Percentiles rank a stretch among this genome's conserved stretches.
phyloP scores from a whole-genome alignment of 2,329 filamentous ascomycete species.

The Leptographium galeiforme region DNA sequence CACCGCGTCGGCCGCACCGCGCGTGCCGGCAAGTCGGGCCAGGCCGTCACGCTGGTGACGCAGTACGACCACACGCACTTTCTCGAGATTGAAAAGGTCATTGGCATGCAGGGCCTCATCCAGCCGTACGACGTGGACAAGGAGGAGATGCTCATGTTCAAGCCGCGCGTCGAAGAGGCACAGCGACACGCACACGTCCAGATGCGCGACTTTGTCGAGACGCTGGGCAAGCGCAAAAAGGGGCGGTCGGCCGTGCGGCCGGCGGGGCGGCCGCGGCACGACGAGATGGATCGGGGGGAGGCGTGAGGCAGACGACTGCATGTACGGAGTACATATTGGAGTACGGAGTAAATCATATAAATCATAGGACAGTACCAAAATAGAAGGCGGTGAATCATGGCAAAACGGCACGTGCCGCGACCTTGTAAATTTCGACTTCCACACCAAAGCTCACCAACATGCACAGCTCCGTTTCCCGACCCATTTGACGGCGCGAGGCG shows the following conservation, averaged over 20 bases:
- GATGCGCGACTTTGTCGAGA: constrained; percentile 69
- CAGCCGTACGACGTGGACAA: constrained; percentile 55
- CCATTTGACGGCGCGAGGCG: no score
- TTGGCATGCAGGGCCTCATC: constrained; percentile 56
- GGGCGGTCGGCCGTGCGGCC: constrained; percentile 22
- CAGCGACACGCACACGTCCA: constrained; percentile 66
- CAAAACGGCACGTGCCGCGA: no score
- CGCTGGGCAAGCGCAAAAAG: constrained; percentile 38
- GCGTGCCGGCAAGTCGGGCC: constrained; percentile 70
- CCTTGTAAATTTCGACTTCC: no score
- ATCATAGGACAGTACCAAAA: no score
- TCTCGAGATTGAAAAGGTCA: constrained; percentile 65
- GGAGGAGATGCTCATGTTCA: constrained; percentile 77
- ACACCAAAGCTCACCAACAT: no score
- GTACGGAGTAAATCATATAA: no score
- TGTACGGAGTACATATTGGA: no score
- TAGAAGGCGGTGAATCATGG: no score
- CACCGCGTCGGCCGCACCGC: constrained; percentile 83
- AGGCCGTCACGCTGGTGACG: constrained; percentile 68
- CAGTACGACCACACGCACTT: constrained; percentile 81
- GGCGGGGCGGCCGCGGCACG: constrained; percentile 19
- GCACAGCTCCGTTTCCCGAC: no score
- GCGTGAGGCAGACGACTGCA: constrained; percentile 29
- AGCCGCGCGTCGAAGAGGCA: constrained; percentile 65
- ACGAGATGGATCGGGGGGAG: constrained; percentile 66